These are phyloP conservation scores for Plectosphaerella plurivora DNA, from an alignment of 2,329 filamentous ascomycete species.

Conservation along the genomic window DNA sequence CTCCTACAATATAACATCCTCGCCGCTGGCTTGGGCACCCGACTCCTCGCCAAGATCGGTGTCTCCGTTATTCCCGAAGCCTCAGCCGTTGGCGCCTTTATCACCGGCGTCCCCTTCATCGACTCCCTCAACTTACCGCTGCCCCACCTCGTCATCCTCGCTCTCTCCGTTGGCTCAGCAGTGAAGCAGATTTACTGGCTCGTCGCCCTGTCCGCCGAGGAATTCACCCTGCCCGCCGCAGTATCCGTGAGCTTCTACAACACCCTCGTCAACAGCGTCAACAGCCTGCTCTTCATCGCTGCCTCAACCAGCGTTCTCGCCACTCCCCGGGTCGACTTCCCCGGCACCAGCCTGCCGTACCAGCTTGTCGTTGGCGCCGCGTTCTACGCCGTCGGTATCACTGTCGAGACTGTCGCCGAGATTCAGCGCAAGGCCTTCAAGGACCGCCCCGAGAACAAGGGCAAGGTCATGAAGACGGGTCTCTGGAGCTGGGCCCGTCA, in stretches of 20 bases:
- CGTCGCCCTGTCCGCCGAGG: constrained; percentile 39
- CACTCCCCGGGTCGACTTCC: constrained; percentile 12
- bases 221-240: constrained; percentile 39
- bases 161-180: constrained; percentile 46
- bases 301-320: constrained; percentile 36
- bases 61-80: constrained; percentile 35
- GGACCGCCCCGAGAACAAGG: constrained; percentile 26
- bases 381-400: constrained; percentile 46
- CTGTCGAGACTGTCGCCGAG: constrained; percentile 51
- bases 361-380: constrained; percentile 40
- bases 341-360: constrained; percentile 14
- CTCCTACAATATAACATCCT: constrained; percentile 27
- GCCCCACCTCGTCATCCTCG: constrained; percentile 44
- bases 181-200: constrained; percentile 56
- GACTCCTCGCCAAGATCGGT: constrained; percentile 41
- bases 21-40: constrained; percentile 30
- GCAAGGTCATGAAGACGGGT: constrained; percentile 30
- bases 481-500: constrained; percentile 34
- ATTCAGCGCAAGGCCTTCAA: constrained; percentile 45
- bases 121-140: constrained; percentile 42
- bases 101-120: constrained; percentile 21
- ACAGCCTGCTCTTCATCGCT: constrained; percentile 49
- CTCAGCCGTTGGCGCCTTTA: constrained; percentile 29
- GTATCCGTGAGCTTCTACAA: constrained; percentile 46
- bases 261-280: constrained; percentile 47